Evolutionary conservation across 129 eudicot species (phyloP), one percentile per base, ranked within the genome.

Genomic region (Chrysanthemum makinoi): DNA sequence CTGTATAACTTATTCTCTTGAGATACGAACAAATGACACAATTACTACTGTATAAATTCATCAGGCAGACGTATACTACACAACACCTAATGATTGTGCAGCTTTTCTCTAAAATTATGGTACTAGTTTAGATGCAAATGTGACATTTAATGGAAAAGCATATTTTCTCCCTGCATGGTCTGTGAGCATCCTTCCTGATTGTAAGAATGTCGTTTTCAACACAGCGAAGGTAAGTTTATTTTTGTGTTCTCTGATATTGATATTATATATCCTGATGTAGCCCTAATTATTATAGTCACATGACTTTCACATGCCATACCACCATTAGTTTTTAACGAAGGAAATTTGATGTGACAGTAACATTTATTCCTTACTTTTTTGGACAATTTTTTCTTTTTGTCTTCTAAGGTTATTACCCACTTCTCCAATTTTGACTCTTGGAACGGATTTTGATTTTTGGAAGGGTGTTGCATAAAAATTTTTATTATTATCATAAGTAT

Each of bases 131-230:
- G 89, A 85, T 66, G 96, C 91, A 79, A 85, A 74, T 51, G 95
- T 90, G 35, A 81, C 79, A n/a, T 90, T 90, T 48, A 87, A 84
- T 14, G 91, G 95, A 14, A 81, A 75, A 52, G 79, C 86, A 0
- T 90, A 90, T 76, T 74, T 85, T 69, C 83, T 90, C 33, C 96
- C 96, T 76, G 94, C 96, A 54, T 90, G 95, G 96, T 90, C 96
- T 43, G 91, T 90, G 52, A 90, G 96, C 91, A 81, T 90, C 51
- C 91, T 90, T 68, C 96, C 96, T 20, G 96, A 90, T 62, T 87
- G 94, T 64, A 74, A 78, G 66, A 84, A 76, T 74, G 96, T 84
- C 19, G 56, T 79, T 35, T 83, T 84, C 80, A 90, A 90, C 78
- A 90, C 96, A 51, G 94, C 96, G 11, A 89, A 87, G 90, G 96